These are phyloP conservation scores for Fennellomyces sp. DNA, from an alignment of 371 early-diverging fungal species.

Conservation along the genomic window DNA sequence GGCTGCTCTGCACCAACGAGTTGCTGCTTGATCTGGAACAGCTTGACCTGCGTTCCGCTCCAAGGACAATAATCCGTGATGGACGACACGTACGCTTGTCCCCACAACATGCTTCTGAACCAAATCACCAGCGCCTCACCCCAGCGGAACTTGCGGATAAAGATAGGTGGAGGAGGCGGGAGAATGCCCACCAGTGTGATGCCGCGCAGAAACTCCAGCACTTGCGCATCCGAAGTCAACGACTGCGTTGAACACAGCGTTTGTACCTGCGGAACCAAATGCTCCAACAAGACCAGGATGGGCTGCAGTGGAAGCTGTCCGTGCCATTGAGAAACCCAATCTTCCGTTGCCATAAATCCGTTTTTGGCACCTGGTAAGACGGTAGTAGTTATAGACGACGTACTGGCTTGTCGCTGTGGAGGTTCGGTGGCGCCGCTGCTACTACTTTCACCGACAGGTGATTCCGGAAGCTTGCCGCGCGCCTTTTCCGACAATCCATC, in stretches of 20 bases:
- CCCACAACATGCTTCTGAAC: conserved; percentile 72
- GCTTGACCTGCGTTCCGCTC: conserved; percentile 63
- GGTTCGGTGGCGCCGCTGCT: neutral
- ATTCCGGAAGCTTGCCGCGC: conserved; percentile 41
- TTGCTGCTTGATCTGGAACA: conserved; percentile 60
- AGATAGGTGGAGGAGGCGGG: conserved; percentile 40
- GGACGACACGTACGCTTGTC: conserved; percentile 61
- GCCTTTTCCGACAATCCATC: conserved; percentile 41
- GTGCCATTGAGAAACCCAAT: conserved; percentile 61
- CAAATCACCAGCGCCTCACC: conserved; percentile 63
- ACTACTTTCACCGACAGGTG: conserved; percentile 1
- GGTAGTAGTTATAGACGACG: conserved; percentile 18
- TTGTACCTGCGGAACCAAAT: conserved; percentile 69
- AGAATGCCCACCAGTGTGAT: conserved; percentile 43
- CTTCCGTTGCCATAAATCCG: conserved; percentile 46
- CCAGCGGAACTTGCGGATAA: conserved; percentile 58
- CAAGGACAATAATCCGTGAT: conserved; percentile 60
- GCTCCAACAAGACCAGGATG: conserved; percentile 58
- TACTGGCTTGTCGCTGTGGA: conserved; percentile 24
- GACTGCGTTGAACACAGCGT: conserved; percentile 36
- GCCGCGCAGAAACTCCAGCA: conserved; percentile 36
- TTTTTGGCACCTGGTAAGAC: conserved; percentile 42
- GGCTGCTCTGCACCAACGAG: neutral
- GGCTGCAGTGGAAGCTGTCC: conserved; percentile 67
- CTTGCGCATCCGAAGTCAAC: conserved; percentile 35